A percentile compares a stretch with the other conserved stretches of the same genome.
Evolutionary conservation across 352 stramenopile species (phyloP).

Genomic region (Phytophthora foliorum): DNA sequence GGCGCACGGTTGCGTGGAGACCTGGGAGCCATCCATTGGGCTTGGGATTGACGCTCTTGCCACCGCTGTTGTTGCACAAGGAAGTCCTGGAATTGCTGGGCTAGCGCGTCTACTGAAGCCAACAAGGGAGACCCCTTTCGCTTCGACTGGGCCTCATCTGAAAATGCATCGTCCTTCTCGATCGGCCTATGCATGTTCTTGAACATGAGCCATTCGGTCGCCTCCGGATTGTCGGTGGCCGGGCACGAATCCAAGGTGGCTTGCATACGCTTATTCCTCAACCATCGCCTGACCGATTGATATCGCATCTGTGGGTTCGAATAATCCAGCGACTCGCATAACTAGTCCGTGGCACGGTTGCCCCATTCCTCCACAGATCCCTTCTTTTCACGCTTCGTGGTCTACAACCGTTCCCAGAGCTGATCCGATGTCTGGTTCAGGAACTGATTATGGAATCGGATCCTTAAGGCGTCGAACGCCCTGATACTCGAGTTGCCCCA

Average conservation of each 20-base stretch:
- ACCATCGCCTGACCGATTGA: neutral
- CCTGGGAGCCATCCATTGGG: too few relatives aligned
- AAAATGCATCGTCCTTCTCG: constrained; percentile 2
- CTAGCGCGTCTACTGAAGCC: too few relatives aligned
- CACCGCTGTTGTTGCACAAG: too few relatives aligned
- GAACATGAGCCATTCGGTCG: constrained; percentile 3
- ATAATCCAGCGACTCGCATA: constrained; percentile 14
- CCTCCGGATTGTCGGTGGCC: neutral
- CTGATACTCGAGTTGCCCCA: constrained; percentile 5
- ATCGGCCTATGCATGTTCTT: constrained; percentile 1
- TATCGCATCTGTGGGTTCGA: neutral
- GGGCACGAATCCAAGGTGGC: neutral
- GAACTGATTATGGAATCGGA: constrained; percentile 9
- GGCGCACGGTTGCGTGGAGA: too few relatives aligned
- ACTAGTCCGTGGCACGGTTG: neutral
- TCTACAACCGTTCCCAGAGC: neutral
- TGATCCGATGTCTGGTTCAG: constrained; percentile 1
- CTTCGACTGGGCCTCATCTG: too few relatives aligned
- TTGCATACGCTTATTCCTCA: constrained; percentile 1
- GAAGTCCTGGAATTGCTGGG: too few relatives aligned
- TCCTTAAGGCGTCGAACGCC: neutral
- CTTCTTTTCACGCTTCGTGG: neutral
- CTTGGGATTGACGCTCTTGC: too few relatives aligned
- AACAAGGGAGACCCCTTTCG: too few relatives aligned
- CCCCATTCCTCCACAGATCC: constrained; percentile 16